A percentile compares a stretch with the other conserved stretches of the same genome.
phyloP scores from a whole-genome alignment of 73 alveolate genomes.

The Paramecium sonneborni region DNA sequence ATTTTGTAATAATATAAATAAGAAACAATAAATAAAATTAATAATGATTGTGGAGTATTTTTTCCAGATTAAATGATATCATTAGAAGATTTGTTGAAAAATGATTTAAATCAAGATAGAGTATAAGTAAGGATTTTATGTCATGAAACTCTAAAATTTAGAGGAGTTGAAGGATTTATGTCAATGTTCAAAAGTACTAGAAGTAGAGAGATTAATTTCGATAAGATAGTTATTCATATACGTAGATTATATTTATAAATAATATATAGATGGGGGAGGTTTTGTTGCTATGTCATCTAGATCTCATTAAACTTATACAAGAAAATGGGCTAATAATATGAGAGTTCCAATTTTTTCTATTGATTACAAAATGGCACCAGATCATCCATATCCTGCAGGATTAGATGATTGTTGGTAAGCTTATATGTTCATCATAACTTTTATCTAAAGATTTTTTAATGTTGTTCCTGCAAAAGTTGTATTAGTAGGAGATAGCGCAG shows the following conservation, averaged over 20 bases:
- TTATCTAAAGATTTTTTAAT: slow-evolving; percentile 74
- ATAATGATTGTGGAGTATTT: background rate
- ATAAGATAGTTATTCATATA: slow-evolving; percentile 83
- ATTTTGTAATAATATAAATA: slow-evolving; percentile 10
- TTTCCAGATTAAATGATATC: background rate
- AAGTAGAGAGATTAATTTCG: background rate
- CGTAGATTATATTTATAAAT: slow-evolving; percentile 44
- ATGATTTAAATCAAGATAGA: slow-evolving; percentile 6
- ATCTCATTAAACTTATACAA: slow-evolving; percentile 88
- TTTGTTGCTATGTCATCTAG: slow-evolving; percentile 93
- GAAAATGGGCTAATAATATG: slow-evolving; percentile 87
- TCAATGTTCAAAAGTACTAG: background rate
- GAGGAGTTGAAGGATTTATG: background rate
- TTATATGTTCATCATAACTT: slow-evolving; percentile 86
- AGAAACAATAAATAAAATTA: slow-evolving; percentile 54
- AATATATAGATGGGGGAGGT: slow-evolving; percentile 92
- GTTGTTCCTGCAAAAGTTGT: slow-evolving; percentile 82
- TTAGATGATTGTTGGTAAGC: slow-evolving; percentile 95
- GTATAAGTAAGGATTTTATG: slow-evolving; percentile 38
- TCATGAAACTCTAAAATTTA: background rate
- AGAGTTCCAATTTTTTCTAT: slow-evolving; percentile 88
- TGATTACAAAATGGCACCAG: slow-evolving; percentile 96
- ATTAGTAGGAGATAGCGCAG: slow-evolving; percentile 98
- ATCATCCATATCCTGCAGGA: slow-evolving; percentile 91
- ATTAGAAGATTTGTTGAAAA: slow-evolving; percentile 21